A percentile compares a stretch with the other conserved stretches of the same genome.
These are phyloP conservation scores for Macrolepiota dolichaula DNA, from an alignment of 768 basidiomycete species.

Conservation along the genomic window DNA sequence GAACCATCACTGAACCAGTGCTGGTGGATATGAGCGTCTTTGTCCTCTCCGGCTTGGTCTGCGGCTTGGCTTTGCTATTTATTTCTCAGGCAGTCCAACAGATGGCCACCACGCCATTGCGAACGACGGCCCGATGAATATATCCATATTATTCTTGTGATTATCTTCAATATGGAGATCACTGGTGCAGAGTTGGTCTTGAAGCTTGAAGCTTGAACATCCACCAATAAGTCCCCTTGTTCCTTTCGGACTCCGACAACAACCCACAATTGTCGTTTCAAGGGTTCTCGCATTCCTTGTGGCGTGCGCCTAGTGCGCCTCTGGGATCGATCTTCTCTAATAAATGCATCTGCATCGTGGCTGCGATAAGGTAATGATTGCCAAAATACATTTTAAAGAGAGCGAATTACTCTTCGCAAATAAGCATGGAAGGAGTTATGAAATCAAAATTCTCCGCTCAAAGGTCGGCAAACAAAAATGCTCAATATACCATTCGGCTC, in stretches of 20 bases:
- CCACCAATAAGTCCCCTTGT: neutral
- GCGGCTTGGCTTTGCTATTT: neutral
- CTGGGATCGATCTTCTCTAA: slow-evolving; percentile 1
- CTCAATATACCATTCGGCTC: neutral
- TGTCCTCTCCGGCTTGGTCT: neutral
- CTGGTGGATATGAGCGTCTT: neutral
- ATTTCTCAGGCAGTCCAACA: neutral
- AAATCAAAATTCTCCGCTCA: neutral
- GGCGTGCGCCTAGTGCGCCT: neutral
- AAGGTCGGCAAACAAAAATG: neutral
- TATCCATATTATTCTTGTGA: no score
- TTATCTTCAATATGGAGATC: no score
- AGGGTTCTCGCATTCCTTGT: neutral
- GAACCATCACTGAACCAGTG: no score
- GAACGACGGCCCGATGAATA: no score
- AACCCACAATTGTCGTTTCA: neutral
- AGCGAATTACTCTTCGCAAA: neutral
- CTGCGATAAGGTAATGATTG: neutral
- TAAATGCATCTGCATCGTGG: neutral
- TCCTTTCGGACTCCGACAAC: neutral
- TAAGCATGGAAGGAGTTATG: neutral
- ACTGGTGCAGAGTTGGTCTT: no score
- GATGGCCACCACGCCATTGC: neutral
- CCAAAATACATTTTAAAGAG: neutral
- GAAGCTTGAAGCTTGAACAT: no score